phyloP scores from a whole-genome alignment of 768 basidiomycete species.

The Russula compacta region DNA sequence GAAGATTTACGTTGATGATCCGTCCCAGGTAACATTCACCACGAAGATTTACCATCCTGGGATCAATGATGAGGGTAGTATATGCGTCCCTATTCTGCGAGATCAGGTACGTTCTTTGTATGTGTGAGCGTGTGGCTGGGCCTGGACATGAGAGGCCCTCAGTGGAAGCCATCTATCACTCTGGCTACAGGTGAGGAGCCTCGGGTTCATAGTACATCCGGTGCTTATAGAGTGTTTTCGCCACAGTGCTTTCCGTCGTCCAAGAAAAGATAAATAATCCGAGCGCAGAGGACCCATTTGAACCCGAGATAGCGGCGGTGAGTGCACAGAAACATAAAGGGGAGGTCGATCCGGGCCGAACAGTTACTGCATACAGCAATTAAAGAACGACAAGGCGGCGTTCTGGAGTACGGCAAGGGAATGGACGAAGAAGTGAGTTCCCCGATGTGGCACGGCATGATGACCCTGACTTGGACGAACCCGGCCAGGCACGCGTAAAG shows the following conservation, averaged over 20 bases:
- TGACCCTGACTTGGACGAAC: background rate
- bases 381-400: conserved; percentile 70
- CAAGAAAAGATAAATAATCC: conserved; percentile 86
- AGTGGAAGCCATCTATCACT: conserved; percentile 85
- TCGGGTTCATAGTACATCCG: background rate
- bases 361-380: conserved; percentile 33
- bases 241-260: conserved; percentile 59
- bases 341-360: background rate
- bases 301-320: conserved; percentile 79
- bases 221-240: background rate
- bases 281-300: conserved; percentile 80
- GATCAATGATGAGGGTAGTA: conserved; percentile 80
- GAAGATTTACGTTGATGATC: background rate
- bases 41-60: conserved; percentile 90
- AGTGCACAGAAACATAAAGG: conserved; percentile 21
- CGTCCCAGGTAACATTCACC: conserved; percentile 60
- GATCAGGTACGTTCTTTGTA: conserved; percentile 52
- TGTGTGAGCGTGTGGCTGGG: background rate
- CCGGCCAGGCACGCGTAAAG: conserved; percentile 17
- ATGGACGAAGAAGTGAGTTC: conserved; percentile 68
- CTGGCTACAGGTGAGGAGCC: conserved; percentile 50
- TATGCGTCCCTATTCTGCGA: conserved; percentile 75
- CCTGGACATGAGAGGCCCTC: conserved; percentile 2
- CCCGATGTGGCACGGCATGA: background rate
- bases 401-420: conserved; percentile 75